Percentiles rank a stretch among this genome's conserved stretches.
phyloP scores from a whole-genome alignment of 1,284 basidiomycete genomes.

The Phellinidium pouzarii region DNA sequence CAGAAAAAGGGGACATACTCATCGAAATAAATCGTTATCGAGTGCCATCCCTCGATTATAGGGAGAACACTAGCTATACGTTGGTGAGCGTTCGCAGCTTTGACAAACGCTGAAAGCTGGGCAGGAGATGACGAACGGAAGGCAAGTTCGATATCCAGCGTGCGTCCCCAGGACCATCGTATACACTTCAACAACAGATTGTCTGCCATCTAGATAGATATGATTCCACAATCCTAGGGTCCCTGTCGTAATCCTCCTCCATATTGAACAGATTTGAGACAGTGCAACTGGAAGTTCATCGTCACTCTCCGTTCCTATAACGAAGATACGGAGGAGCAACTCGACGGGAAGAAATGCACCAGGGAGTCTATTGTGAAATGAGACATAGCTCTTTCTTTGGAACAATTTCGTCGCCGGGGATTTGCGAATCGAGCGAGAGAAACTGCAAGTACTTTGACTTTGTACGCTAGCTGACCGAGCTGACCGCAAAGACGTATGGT shows the following conservation, averaged over 20 bases:
- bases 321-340: constrained; percentile 53
- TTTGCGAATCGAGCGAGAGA: not conserved
- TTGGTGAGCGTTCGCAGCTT: constrained; percentile 48
- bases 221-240: constrained; percentile 56
- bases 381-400: constrained; percentile 1
- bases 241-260: constrained; percentile 51
- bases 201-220: constrained; percentile 41
- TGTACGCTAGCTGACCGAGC: not conserved
- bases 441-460: not conserved
- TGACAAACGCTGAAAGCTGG: constrained; percentile 33
- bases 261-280: constrained; percentile 58
- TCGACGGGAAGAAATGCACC: constrained; percentile 38
- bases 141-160: constrained; percentile 42
- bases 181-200: constrained; percentile 56
- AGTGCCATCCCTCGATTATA: constrained; percentile 49
- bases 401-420: constrained; percentile 2
- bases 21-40: constrained; percentile 49
- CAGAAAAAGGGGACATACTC: constrained; percentile 55
- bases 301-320: constrained; percentile 49
- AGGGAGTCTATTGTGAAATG: not conserved
- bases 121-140: not conserved
- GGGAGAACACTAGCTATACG: constrained; percentile 52
- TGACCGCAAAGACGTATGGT: not conserved
- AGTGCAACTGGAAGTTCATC: constrained; percentile 47
- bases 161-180: constrained; percentile 46